phyloP scores from a whole-genome alignment of 1,139 yeast species.

The Spathaspora sp. region DNA sequence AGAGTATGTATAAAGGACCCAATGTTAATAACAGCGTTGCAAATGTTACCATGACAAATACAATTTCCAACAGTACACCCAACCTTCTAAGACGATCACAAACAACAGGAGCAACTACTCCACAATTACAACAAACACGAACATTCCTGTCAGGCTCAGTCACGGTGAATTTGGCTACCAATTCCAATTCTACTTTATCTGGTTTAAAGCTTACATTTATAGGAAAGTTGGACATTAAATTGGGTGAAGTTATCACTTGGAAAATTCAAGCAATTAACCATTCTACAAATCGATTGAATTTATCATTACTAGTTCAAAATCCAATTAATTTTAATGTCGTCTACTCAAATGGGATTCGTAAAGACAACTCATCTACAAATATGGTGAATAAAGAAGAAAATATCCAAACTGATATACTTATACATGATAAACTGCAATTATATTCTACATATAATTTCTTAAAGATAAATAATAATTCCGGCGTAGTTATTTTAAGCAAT shows the following conservation, averaged over 20 bases:
- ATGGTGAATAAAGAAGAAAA: conserved; percentile 13
- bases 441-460: conserved; percentile 34
- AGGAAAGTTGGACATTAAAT: conserved; percentile 59
- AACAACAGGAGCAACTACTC: neutral
- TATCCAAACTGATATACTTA: neutral
- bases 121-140: conserved; percentile 1
- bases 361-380: conserved; percentile 12
- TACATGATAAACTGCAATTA: conserved; percentile 22
- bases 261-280: conserved; percentile 67
- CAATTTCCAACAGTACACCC: conserved; percentile 6
- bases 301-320: conserved; percentile 40
- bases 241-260: conserved; percentile 67
- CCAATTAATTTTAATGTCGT: conserved; percentile 24
- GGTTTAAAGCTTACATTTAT: conserved; percentile 62
- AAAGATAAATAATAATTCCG: conserved; percentile 28
- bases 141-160: conserved; percentile 22
- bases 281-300: conserved; percentile 44
- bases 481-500: conserved; percentile 57
- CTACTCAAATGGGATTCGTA: conserved; percentile 6
- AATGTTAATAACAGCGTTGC: conserved; percentile 1
- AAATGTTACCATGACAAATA: conserved; percentile 1
- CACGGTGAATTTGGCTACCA: conserved; percentile 41
- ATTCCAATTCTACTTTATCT: conserved; percentile 30
- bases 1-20: conserved; percentile 3
- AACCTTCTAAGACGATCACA: conserved; percentile 4